Evolutionary conservation across 106 monocot genomes (phyloP).

Genomic region (Allium fistulosum): DNA sequence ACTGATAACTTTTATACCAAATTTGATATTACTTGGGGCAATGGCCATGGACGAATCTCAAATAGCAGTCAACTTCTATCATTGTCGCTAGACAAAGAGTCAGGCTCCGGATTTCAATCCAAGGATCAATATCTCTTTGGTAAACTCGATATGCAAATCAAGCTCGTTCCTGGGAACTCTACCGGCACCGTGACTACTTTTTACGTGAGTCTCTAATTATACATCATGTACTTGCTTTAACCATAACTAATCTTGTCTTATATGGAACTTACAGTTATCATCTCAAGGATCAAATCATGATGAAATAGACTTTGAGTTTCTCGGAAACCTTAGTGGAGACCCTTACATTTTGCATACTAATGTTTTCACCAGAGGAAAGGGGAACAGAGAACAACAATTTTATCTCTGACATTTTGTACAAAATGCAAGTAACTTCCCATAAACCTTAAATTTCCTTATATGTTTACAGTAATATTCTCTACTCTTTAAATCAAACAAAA

Average conservation of each 20-base stretch:
- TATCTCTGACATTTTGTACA: too few relatives aligned
- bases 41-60: slow-evolving; percentile 3
- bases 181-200: slow-evolving; percentile 17
- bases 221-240: not conserved
- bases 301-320: slow-evolving; percentile 60
- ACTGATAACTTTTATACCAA: slow-evolving; percentile 6
- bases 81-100: slow-evolving; percentile 11
- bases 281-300: slow-evolving; percentile 26
- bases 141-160: slow-evolving; percentile 20
- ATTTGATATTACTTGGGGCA: slow-evolving; percentile 16
- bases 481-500: too few relatives aligned
- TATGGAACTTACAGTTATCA: slow-evolving; percentile 3
- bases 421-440: too few relatives aligned
- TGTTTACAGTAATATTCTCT: too few relatives aligned
- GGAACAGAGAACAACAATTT: slow-evolving; percentile 49
- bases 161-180: slow-evolving; percentile 15
- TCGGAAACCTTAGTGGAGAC: slow-evolving; percentile 9
- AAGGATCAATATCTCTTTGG: slow-evolving; percentile 14
- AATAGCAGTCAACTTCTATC: slow-evolving; percentile 12
- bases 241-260: not conserved
- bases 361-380: slow-evolving; percentile 47
- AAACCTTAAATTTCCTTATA: too few relatives aligned
- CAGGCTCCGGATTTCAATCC: slow-evolving; percentile 17
- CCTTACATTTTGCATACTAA: slow-evolving; percentile 65
- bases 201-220: slow-evolving; percentile 7